A percentile compares a stretch with the other conserved stretches of the same genome.
Evolutionary conservation across 768 basidiomycete species (phyloP).

Genomic region (Leccinum ochraceum): DNA sequence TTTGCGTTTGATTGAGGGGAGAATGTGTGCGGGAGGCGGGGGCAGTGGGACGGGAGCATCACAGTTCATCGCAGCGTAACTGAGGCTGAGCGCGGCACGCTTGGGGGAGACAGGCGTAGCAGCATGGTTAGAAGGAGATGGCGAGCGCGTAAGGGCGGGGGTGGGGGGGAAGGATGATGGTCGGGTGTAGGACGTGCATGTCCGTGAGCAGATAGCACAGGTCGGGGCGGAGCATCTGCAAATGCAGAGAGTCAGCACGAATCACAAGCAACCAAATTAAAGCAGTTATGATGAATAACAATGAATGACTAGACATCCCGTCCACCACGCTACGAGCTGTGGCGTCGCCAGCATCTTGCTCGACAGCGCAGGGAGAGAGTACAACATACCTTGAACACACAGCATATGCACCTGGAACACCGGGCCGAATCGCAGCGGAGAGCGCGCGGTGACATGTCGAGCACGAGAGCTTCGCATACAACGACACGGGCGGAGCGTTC

Average conservation of each 20-base stretch:
- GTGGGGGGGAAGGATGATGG: slow-evolving; percentile 38
- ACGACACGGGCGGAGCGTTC: slow-evolving; percentile 2
- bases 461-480: slow-evolving; percentile 23
- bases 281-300: not conserved
- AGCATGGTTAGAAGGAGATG: slow-evolving; percentile 25
- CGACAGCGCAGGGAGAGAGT: not conserved
- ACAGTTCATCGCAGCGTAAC: slow-evolving; percentile 25
- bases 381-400: slow-evolving; percentile 26
- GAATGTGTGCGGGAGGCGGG: not conserved
- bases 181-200: slow-evolving; percentile 35
- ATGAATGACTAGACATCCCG: not conserved
- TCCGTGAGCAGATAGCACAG: slow-evolving; percentile 40
- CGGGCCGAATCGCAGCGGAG: slow-evolving; percentile 19
- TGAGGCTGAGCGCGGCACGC: slow-evolving; percentile 29
- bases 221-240: slow-evolving; percentile 36
- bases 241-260: slow-evolving; percentile 7
- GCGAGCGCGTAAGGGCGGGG: slow-evolving; percentile 37
- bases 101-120: slow-evolving; percentile 26
- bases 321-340: not conserved
- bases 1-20: slow-evolving; percentile 27
- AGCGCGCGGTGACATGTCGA: slow-evolving; percentile 34
- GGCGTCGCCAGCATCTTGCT: not conserved
- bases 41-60: slow-evolving; percentile 2
- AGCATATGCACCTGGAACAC: slow-evolving; percentile 8
- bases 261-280: not conserved